A percentile compares a stretch with the other conserved stretches of the same genome.
These are phyloP conservation scores for Paracamarosporium sp. DNA, from an alignment of 2,329 filamentous ascomycete genomes.

Conservation along the genomic window DNA sequence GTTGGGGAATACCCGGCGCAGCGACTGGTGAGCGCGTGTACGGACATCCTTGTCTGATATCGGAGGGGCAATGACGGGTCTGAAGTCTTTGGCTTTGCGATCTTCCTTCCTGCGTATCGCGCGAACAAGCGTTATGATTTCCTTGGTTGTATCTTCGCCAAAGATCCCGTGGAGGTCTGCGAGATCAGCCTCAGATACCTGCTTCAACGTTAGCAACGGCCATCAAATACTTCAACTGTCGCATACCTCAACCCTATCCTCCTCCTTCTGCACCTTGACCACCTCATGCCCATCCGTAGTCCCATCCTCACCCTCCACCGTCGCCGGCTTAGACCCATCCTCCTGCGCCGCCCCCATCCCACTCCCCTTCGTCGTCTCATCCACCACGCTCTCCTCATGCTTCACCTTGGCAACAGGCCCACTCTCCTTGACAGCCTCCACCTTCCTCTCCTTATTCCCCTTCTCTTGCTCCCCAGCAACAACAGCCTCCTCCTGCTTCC, in stretches of 20 bases:
- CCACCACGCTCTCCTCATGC: conserved; percentile 1
- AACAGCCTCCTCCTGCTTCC: conserved; percentile 28
- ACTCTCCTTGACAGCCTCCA: conserved; percentile 26
- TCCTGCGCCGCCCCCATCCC: background rate
- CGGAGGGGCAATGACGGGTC: conserved; percentile 58
- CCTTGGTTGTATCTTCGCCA: conserved; percentile 55
- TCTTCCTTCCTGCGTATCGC: conserved; percentile 61
- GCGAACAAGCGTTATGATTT: conserved; percentile 63
- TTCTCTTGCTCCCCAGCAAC: conserved; percentile 23
- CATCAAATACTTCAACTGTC: too few relatives aligned
- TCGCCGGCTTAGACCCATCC: background rate
- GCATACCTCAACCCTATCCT: conserved; percentile 25
- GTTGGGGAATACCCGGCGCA: conserved; percentile 82
- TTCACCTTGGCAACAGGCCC: conserved; percentile 1
- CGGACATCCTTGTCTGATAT: conserved; percentile 68
- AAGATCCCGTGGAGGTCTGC: conserved; percentile 55
- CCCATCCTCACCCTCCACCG: background rate
- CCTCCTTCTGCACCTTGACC: conserved; percentile 1
- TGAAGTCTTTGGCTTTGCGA: conserved; percentile 63
- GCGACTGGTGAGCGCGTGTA: conserved; percentile 67
- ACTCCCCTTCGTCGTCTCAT: conserved; percentile 19
- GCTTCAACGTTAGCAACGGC: too few relatives aligned
- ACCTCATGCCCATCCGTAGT: background rate
- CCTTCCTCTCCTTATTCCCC: conserved; percentile 19
- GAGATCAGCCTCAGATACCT: conserved; percentile 49